Evolutionary conservation across 805 yeast genomes (phyloP), one percentile per base, ranked within the genome.

Genomic region (Ogataea saltuana): DNA sequence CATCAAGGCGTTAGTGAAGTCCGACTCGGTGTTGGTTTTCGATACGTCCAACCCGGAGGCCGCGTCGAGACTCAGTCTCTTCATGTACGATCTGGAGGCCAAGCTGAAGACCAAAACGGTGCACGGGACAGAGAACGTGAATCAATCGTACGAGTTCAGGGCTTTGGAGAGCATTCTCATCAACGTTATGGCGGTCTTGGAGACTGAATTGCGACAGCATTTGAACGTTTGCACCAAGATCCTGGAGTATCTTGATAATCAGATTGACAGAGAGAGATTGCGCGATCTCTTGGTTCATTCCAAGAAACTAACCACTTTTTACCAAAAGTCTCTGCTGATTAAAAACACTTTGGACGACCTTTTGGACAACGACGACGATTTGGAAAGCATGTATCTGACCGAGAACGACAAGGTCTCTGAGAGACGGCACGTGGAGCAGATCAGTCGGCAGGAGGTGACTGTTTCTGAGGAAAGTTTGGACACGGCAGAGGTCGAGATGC

Each of bases 1-100:
- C 60, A 88, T 93, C 38, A 85, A 93, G 51, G 98, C 97, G 1
- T 71, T 93, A 35, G 79, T 93, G n/a, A 86, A 85, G 55, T 74
- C 78, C 31, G 88, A 91, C 55, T 70, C 75, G 49, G 95, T 93
- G 8, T 75, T 86, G 66, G 75, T 93, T 1, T 93, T 93, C 63
- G 98, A 93, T 58, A 81, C 88, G 11, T 71, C 82, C 41, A 78
- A 67, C 41, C 56, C 70, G 2, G 73, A 77, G n/a, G 75, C 80
- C n/a, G 87, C 91, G 0, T 72, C 81, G 12, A 78, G 78, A 46
- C 61, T 88, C 42, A 87, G 96, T 13, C 70, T 85, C 41, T 80
- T 90, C 55, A 81, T 90, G 74, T 88, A 88, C 62, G 97, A 90
- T 63, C 65, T 90, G 42, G 93, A 85, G 56, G 71, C 82, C 42